Base-by-base conservation (phyloP, 768 basidiomycete species). In the Suillus clintonianus region DNA sequence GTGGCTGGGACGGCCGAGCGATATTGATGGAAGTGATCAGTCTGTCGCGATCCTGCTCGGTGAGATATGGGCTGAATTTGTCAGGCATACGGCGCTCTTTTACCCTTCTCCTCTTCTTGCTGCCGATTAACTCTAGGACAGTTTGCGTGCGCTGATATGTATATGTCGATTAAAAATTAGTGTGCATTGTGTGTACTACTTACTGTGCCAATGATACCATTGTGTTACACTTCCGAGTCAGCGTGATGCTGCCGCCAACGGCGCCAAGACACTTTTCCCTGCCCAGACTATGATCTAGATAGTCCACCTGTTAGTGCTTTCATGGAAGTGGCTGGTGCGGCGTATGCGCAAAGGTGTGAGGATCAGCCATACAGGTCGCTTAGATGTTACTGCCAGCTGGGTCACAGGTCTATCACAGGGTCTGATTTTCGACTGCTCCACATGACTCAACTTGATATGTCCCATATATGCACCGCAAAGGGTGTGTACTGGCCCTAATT, bases 1-100 rank as follows among this genome's bases (percentile, higher is more conserved):
- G 32, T 65, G 65, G 65, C 27, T 63, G 54, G 48, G 22, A 10
- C 45, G 11, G 22, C 13, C 45, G 10, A 22, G 22, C 14, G 22
- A 47, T 24, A 45, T 45, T 2, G 43, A 45, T 4, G 8, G 11
- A 4, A 13, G 45, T 5, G 11, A 47, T 1, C 11, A 24, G 13
- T 47, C 45, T 47, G 22, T 47, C 22, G 0, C 24, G 4, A 22
- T 11, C 13, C 11, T 47, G n/a, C 45, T 47, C 22, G 13, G 13
- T 47, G 45, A 24, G 11, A 47, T 47, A 47, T 24, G 45, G 45
- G 22, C 45, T 4, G 34, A 57, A 57, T 57, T 57, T 15, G 14
- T 19, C 56, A 57, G 56, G 14, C 56, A 57, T n/a, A n/a, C 27
- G 11, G 32, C 36, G 6, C 56, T 57, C 17, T 57, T n/a, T 57